Percentiles rank a stretch among this genome's conserved stretches.
Evolutionary conservation across 495 filamentous ascomycete species (phyloP).

Genomic region (Podospora australis): DNA sequence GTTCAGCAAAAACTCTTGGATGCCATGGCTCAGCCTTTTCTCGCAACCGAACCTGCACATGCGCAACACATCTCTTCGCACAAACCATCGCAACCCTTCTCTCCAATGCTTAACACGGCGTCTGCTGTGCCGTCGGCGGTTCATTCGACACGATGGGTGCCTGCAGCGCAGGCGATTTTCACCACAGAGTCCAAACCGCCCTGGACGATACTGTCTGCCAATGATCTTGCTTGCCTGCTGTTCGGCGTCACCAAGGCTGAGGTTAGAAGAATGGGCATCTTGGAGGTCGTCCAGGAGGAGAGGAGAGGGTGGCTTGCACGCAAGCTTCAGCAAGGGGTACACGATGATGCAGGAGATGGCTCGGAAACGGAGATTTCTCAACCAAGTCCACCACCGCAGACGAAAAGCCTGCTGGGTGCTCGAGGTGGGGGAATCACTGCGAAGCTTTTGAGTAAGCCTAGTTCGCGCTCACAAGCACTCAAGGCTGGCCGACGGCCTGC

Average conservation of each 20-base stretch:
- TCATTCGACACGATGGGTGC: slow-evolving; percentile 81
- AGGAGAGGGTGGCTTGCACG: slow-evolving; percentile 82
- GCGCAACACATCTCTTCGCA: slow-evolving; percentile 36
- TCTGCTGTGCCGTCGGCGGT: slow-evolving; percentile 40
- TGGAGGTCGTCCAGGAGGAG: slow-evolving; percentile 89
- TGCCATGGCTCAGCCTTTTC: slow-evolving; percentile 77
- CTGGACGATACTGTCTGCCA: slow-evolving; percentile 95
- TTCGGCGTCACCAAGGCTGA: slow-evolving; percentile 94
- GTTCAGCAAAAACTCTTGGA: slow-evolving; percentile 84
- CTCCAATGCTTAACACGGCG: slow-evolving; percentile 22
- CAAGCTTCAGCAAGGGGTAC: slow-evolving; percentile 57
- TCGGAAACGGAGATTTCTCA: slow-evolving; percentile 38
- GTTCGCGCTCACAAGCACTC: slow-evolving; percentile 55
- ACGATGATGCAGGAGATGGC: slow-evolving; percentile 37
- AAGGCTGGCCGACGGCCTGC: slow-evolving; percentile 51
- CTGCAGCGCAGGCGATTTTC: slow-evolving; percentile 92
- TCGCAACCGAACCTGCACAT: slow-evolving; percentile 45
- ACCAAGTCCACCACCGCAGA: slow-evolving; percentile 41
- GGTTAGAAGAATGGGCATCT: slow-evolving; percentile 86
- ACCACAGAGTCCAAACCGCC: slow-evolving; percentile 81
- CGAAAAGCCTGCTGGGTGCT: slow-evolving; percentile 48
- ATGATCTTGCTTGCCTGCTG: slow-evolving; percentile 90
- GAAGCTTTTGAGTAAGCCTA: slow-evolving; percentile 77
- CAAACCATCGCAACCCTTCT: slow-evolving; percentile 34
- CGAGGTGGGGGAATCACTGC: slow-evolving; percentile 75